Evolutionary conservation across 2,329 filamentous ascomycete species (phyloP), one percentile per base, ranked within the genome.

Genomic region (Arthrobotrys entomopaga): DNA sequence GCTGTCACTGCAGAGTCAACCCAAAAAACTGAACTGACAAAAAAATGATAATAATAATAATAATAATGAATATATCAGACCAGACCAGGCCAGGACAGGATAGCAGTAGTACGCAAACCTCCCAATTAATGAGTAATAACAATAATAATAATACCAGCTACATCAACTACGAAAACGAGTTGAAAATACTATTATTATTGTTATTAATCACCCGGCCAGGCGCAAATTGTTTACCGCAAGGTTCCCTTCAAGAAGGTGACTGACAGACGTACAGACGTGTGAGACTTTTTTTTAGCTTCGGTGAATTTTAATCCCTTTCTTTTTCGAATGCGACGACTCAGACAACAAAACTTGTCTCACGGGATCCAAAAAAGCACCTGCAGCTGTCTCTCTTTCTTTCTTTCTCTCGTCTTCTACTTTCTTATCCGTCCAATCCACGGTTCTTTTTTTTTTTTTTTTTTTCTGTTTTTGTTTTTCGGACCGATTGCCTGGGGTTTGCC

Each of bases 281-380:
- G 29, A 34, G 10, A 34, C 29, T 10, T 34, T 34, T 34, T 34
- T 34, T 34, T 34, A 43, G 43, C 46, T 48, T 60, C 67, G 67
- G 63, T 73, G 60, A 66, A 54, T 63, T 11, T 19, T 19, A 50
- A 46, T 19, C 16, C n/a, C n/a, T 50, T 50, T 22, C 22, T 20
- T 20, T 50, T 19, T 20, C 46, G n/a, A 40, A 74, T 60, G 60
- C 24, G 57, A 53, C 67, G 67, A 72, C 60, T 65, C 63, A 66
- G 52, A 46, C 29, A 34, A 10, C 29, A 34, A 34, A 70, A 60
- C 20, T 42, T 67, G 70, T 74, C 63, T 73, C 69, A 73, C 69
- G 69, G 57, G 63, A 67, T 67, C 70, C 70, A 74, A 74, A 67
- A 65, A 57, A 60, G 70, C 70, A 74, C 70, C 63, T 74, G 70